Base-by-base conservation (phyloP, 1,139 yeast genomes). In the Diutina pseudorugosa region DNA sequence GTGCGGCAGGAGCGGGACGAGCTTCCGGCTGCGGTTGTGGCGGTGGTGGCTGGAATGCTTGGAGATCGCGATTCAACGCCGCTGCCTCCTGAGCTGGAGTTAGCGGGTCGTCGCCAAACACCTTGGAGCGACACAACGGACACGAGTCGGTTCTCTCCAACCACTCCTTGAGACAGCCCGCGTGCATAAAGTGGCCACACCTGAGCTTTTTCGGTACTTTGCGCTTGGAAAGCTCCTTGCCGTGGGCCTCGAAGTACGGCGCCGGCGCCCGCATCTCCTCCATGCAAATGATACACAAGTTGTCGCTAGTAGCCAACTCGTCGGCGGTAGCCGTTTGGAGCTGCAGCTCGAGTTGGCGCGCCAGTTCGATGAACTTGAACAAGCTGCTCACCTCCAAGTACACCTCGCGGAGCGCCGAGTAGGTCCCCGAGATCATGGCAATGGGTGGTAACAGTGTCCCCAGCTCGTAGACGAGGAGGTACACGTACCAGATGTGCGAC, bases 111-210 rank as follows among this genome's bases (percentile, higher is more conserved):
- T 52, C 51, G 8, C 55, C 60, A 57, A 72, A 72, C 1, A 90
- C 96, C n/a, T 84, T 79, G 19, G 84, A 72, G 58, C 97, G 75
- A 66, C 98, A 93, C 54, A 91, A 81, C 0, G 99, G 98, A 69
- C 99, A 93, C 30, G 82, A 79, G 60, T 85, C 94, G 0, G 96
- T 88, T 58, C 96, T 76, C 62, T 88, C 96, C 59, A 93, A 72
- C 99, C 99, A 93, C 59, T 87, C 86, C 62, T 87, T 86, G 57
- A 93, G 75, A 65, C 98, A 93, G 2, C 95, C 93, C 70, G 85
- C 72, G 65, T 93, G 99, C 55, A 93, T 74, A 53, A 89, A 84
- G 66, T 93, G 99, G 19, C 87, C 85, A 70, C 99, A 93, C 1
- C 73, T 74, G 53, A 93, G 72, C 61, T 77, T 85, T 65, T 89